Evolutionary conservation across 2,329 filamentous ascomycete genomes (phyloP).

Genomic region (Calonectria honghensis): DNA sequence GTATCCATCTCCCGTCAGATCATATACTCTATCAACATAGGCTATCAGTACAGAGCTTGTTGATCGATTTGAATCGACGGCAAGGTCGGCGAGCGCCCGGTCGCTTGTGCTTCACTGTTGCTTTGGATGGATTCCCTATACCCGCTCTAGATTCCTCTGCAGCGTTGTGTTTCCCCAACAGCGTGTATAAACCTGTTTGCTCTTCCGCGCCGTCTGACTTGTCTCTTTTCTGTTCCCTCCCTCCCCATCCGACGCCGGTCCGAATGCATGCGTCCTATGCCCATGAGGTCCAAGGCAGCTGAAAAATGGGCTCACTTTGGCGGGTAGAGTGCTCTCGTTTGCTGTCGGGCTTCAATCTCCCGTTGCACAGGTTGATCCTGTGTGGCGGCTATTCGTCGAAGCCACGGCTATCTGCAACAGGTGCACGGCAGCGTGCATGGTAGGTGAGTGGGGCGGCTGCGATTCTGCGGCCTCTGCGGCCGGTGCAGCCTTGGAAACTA

Average conservation of each 20-base stretch:
- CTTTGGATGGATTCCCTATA: background rate
- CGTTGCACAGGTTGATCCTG: background rate
- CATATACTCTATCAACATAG: background rate
- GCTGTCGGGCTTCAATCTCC: background rate
- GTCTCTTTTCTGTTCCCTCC: background rate
- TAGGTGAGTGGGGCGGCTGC: background rate
- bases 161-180: conserved; percentile 1
- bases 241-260: background rate
- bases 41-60: background rate
- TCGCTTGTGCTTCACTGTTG: background rate
- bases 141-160: background rate
- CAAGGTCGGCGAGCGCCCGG: background rate
- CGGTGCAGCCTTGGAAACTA: background rate
- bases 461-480: background rate
- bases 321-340: background rate
- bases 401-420: background rate
- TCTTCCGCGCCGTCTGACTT: background rate
- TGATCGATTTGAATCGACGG: background rate
- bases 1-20: background rate
- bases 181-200: background rate
- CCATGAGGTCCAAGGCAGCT: background rate
- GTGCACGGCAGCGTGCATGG: conserved; percentile 3
- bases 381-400: background rate
- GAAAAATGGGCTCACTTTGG: background rate
- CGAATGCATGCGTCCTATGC: background rate